Evolutionary conservation across 768 basidiomycete genomes (phyloP).

Genomic region (Tylopilus felleus): DNA sequence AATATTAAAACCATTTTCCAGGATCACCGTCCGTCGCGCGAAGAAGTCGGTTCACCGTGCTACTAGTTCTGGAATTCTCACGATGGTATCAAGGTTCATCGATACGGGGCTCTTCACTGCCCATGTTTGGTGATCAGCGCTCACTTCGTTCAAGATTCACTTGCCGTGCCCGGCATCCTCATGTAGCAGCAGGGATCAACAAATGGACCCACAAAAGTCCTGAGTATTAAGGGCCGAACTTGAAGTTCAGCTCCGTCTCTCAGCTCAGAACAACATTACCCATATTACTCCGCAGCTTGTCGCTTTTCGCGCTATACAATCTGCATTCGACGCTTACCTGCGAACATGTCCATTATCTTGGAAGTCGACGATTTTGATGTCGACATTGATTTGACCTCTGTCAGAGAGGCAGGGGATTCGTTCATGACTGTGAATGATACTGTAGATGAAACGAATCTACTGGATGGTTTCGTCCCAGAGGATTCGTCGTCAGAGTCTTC

Average conservation of each 20-base stretch:
- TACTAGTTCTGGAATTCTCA: slow-evolving; percentile 1
- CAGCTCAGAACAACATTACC: not conserved
- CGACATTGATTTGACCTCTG: slow-evolving; percentile 8
- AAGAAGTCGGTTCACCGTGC: not conserved
- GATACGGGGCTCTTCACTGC: slow-evolving; percentile 1
- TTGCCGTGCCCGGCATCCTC: not conserved
- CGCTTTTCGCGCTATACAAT: not conserved
- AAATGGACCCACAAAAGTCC: slow-evolving; percentile 17
- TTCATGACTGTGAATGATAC: slow-evolving; percentile 7
- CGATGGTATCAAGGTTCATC: slow-evolving; percentile 22
- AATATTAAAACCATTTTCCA: not conserved
- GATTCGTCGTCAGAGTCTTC: slow-evolving; percentile 17
- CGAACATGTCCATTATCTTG: slow-evolving; percentile 15
- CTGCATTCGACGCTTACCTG: not conserved
- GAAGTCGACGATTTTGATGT: slow-evolving; percentile 11
- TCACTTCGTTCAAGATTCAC: not conserved
- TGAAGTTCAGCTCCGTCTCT: not conserved
- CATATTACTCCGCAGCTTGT: not conserved
- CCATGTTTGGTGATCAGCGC: slow-evolving; percentile 17
- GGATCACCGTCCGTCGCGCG: not conserved
- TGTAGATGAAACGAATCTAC: not conserved
- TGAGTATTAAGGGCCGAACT: slow-evolving; percentile 10
- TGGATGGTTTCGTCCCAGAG: slow-evolving; percentile 3
- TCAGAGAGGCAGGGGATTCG: slow-evolving; percentile 5
- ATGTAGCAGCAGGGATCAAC: slow-evolving; percentile 1